A percentile compares a stretch with the other conserved stretches of the same genome.
These are phyloP conservation scores for Metschnikowia baotianmanensis DNA, from an alignment of 805 yeast genomes.

Conservation along the genomic window DNA sequence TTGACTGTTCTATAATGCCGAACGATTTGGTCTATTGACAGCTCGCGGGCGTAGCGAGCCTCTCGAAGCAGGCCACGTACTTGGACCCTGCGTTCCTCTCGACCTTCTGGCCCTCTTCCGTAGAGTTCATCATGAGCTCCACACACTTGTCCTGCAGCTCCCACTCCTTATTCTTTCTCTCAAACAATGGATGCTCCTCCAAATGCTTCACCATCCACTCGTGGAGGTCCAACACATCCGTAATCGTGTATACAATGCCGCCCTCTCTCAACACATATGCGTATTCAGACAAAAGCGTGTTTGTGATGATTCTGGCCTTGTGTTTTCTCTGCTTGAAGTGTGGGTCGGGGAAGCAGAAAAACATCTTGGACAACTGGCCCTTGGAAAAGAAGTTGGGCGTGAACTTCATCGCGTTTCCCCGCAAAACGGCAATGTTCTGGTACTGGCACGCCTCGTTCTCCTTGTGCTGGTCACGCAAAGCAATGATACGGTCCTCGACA, in stretches of 20 bases:
- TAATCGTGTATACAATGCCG: conserved; percentile 89
- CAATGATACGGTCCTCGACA: conserved; percentile 92
- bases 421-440: conserved; percentile 82
- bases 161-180: conserved; percentile 75
- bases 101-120: conserved; percentile 98
- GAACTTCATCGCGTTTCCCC: conserved; percentile 98
- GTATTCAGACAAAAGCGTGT: conserved; percentile 84
- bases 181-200: conserved; percentile 87
- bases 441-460: conserved; percentile 47
- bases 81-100: conserved; percentile 85
- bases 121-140: conserved; percentile 80
- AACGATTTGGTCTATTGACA: conserved; percentile 10
- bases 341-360: conserved; percentile 99
- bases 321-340: conserved; percentile 97
- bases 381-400: conserved; percentile 88
- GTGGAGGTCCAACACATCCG: conserved; percentile 92
- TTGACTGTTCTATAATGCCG: conserved; percentile 6
- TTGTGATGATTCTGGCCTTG: conserved; percentile 93
- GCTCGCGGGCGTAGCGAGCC: conserved; percentile 60
- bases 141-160: conserved; percentile 81
- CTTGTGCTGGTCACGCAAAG: conserved; percentile 62
- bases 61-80: conserved; percentile 81
- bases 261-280: conserved; percentile 86
- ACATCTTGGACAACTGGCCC: conserved; percentile 83
- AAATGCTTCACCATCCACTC: conserved; percentile 95